These are phyloP conservation scores for Exserohilum turcica DNA, from an alignment of 2,329 filamentous ascomycete species.

Conservation along the genomic window DNA sequence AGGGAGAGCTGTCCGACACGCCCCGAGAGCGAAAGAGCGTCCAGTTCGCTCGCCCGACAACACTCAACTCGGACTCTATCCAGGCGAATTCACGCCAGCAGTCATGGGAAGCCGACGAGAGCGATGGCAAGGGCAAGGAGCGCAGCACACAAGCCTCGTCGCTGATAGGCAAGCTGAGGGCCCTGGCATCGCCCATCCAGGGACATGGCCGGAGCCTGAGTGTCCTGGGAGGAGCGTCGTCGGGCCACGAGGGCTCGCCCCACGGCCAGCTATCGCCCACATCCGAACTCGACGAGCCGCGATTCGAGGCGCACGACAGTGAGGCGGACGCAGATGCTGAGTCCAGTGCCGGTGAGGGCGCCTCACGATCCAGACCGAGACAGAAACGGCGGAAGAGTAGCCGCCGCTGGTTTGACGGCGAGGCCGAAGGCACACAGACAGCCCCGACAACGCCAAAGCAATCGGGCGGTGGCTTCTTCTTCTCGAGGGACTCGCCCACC, in stretches of 20 bases:
- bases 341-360: constrained; percentile 77
- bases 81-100: constrained; percentile 63
- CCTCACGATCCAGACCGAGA: constrained; percentile 44
- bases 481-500: constrained; percentile 50
- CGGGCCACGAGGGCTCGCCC: constrained; percentile 47
- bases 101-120: constrained; percentile 67
- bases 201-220: constrained; percentile 58
- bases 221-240: constrained; percentile 50
- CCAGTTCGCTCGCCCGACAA: constrained; percentile 67
- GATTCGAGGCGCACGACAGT: constrained; percentile 65
- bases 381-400: constrained; percentile 67
- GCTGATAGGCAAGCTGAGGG: constrained; percentile 79
- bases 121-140: constrained; percentile 63
- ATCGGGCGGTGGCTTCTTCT: constrained; percentile 53
- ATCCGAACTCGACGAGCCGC: constrained; percentile 55
- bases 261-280: constrained; percentile 52
- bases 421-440: constrained; percentile 61
- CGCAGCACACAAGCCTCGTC: constrained; percentile 61
- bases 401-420: constrained; percentile 58
- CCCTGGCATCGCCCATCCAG: constrained; percentile 65
- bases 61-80: constrained; percentile 49
- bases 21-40: constrained; percentile 66
- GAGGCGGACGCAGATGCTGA: constrained; percentile 81
- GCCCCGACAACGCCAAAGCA: constrained; percentile 69
- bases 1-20: constrained; percentile 39